Conservation (phyloP, 441 rosid genomes). For the Gossypium trilobum region DNA sequence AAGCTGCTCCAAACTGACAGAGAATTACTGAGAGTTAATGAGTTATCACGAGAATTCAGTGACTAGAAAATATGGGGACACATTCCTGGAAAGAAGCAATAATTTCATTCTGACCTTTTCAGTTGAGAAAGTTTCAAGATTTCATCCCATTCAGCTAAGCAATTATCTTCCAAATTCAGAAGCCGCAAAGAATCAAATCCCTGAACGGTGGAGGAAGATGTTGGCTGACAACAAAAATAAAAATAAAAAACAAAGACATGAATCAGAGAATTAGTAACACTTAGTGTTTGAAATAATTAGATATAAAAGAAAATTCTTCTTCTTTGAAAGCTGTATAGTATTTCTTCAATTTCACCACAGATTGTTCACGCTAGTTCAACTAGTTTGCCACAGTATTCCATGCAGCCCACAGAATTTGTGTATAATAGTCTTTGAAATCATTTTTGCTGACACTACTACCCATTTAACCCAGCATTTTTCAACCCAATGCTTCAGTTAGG, state of each 20-base stretch:
- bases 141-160: conserved; percentile 73
- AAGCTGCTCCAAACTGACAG: conserved; percentile 74
- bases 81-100: conserved; percentile 10
- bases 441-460: background rate
- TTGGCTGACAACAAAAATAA: conserved; percentile 27
- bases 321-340: background rate
- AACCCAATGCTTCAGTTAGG: background rate
- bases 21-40: conserved; percentile 3
- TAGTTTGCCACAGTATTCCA: background rate
- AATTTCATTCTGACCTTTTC: conserved; percentile 44
- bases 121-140: conserved; percentile 60
- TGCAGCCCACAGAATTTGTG: background rate
- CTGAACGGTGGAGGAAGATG: conserved; percentile 35
- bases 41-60: background rate
- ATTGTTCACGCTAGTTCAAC: background rate
- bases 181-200: conserved; percentile 61
- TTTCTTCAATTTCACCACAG: background rate
- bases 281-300: background rate
- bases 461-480: background rate
- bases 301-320: background rate
- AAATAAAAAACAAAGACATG: conserved; percentile 3
- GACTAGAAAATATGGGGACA: background rate
- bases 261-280: background rate
- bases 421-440: background rate
- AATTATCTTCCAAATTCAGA: conserved; percentile 80